Evolutionary conservation across 163 green algal genomes (phyloP).

Genomic region (Chloroidium sp.): DNA sequence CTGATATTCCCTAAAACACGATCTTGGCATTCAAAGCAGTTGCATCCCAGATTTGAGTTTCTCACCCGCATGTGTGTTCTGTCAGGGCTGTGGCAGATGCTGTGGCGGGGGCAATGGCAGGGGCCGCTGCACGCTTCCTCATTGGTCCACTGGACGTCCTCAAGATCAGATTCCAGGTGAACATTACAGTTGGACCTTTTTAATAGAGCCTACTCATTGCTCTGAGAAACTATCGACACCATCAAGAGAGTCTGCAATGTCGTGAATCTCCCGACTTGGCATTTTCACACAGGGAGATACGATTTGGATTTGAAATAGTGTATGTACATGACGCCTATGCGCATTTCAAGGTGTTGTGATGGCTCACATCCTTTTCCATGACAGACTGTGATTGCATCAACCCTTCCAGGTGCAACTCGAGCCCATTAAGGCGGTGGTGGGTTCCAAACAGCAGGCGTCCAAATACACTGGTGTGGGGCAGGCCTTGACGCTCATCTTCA

Average conservation of each 20-base stretch:
- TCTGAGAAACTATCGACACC: too few species aligned
- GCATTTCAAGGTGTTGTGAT: too few species aligned
- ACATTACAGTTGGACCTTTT: conserved; percentile 29
- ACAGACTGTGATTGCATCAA: too few species aligned
- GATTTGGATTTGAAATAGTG: not conserved
- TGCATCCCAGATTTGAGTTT: too few species aligned
- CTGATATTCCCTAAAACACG: too few species aligned
- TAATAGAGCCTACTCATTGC: conserved; percentile 54
- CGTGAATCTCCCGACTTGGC: too few species aligned
- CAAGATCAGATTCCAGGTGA: conserved; percentile 91
- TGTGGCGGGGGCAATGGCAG: conserved; percentile 70
- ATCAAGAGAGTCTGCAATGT: too few species aligned
- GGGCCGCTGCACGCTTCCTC: conserved; percentile 68
- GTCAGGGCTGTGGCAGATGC: conserved; percentile 25
- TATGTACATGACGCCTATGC: too few species aligned
- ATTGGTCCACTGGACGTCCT: conserved; percentile 92
- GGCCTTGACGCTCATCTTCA: conserved; percentile 72
- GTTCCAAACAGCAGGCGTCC: conserved; percentile 8
- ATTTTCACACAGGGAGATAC: not conserved
- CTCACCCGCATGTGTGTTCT: too few species aligned
- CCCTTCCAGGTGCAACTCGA: conserved; percentile 15
- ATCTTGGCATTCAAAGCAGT: too few species aligned
- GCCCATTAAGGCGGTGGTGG: not conserved
- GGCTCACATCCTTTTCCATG: too few species aligned
- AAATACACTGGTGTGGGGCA: conserved; percentile 91